Conservation (phyloP, 352 stramenopile genomes). For the Blastocystis sp. region DNA sequence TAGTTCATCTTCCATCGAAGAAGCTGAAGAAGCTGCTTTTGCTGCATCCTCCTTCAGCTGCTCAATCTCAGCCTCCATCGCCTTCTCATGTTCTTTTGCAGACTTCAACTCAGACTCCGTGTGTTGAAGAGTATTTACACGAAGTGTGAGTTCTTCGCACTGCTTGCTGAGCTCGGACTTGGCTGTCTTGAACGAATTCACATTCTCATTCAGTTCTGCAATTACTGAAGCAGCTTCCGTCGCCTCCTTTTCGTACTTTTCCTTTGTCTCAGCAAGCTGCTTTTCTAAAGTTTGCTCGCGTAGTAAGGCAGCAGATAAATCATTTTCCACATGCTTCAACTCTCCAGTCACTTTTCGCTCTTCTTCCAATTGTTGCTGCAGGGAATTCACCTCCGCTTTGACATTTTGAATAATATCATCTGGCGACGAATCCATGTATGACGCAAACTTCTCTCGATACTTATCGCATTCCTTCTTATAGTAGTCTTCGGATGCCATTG, state of each 20-base stretch:
- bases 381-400: not conserved
- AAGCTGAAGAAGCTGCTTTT: not conserved
- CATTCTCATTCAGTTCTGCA: not conserved
- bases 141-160: not conserved
- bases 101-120: not conserved
- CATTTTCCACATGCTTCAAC: not conserved
- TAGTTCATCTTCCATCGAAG: not conserved
- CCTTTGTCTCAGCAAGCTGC: not conserved
- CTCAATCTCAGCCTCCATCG: not conserved
- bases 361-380: constrained; percentile 15
- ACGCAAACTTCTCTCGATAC: constrained; percentile 15
- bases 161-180: not conserved
- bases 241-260: not conserved
- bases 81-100: not conserved
- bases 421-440: constrained; percentile 21
- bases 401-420: constrained; percentile 36
- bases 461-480: constrained; percentile 49
- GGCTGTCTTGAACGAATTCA: not conserved
- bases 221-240: not conserved
- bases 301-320: not conserved
- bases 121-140: not conserved
- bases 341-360: not conserved
- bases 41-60: not conserved
- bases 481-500: not conserved
- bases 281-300: constrained; percentile 2